Percentiles rank a stretch among this genome's conserved stretches.
Evolutionary conservation across 345 rosid genomes (phyloP).

Genomic region (Eucalyptus melliodora): DNA sequence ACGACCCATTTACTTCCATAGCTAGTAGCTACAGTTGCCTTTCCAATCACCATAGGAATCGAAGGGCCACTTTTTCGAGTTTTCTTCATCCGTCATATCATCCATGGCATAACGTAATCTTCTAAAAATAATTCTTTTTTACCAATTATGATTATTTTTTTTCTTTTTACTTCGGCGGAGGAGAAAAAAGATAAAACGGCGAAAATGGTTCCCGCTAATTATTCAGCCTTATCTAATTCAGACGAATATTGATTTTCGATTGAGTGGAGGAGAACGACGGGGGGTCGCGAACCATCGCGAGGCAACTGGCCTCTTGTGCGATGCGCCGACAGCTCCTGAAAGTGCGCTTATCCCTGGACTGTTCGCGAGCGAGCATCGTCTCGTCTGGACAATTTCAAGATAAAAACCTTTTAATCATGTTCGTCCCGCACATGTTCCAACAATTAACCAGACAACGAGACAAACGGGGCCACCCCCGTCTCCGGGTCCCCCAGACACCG

Average conservation of each 20-base stretch:
- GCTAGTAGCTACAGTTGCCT: not conserved
- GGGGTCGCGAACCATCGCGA: not conserved
- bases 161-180: not conserved
- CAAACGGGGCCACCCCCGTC: not conserved
- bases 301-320: not conserved
- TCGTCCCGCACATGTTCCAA: not conserved
- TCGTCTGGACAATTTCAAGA: not conserved
- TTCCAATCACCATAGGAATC: not conserved
- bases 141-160: not conserved
- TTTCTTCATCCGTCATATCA: not conserved
- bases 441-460: not conserved
- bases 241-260: not conserved
- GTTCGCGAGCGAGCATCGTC: not conserved
- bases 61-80: not conserved
- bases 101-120: not conserved
- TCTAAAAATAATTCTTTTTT: not conserved
- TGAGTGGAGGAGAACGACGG: constrained; percentile 3
- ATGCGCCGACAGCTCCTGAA: not conserved
- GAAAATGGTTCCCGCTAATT: not conserved
- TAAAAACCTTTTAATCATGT: not conserved
- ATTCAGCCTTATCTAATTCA: not conserved
- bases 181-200: not conserved
- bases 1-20: not conserved
- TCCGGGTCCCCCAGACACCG: not conserved
- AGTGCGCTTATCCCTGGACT: not conserved